These are phyloP conservation scores for Melampsora americana DNA, from an alignment of 1,284 basidiomycete species.

Conservation along the genomic window DNA sequence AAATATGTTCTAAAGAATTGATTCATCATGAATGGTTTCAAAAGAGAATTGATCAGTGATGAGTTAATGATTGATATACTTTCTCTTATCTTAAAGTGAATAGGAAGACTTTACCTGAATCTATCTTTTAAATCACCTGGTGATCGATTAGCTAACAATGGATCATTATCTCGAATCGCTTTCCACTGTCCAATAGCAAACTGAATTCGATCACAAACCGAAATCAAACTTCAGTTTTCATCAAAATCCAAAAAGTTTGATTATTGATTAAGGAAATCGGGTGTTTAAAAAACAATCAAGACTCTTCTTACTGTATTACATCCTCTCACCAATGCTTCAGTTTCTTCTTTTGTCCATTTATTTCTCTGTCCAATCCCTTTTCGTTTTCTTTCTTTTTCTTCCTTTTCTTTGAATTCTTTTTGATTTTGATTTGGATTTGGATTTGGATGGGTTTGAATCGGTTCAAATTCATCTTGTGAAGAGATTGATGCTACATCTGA, in stretches of 20 bases:
- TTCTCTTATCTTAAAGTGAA: too few species aligned
- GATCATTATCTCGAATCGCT: slow-evolving; percentile 65
- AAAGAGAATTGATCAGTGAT: too few species aligned
- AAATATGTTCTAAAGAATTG: slow-evolving; percentile 90
- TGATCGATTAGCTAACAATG: slow-evolving; percentile 59
- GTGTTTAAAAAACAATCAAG: too few species aligned
- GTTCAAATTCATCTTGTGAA: slow-evolving; percentile 32
- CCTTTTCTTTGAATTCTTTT: slow-evolving; percentile 8
- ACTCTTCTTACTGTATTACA: slow-evolving; percentile 73
- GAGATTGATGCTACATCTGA: slow-evolving; percentile 43
- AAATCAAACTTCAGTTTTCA: too few species aligned
- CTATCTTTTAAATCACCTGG: slow-evolving; percentile 86
- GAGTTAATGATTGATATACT: too few species aligned
- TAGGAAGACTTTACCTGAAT: slow-evolving; percentile 57
- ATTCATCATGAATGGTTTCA: too few species aligned
- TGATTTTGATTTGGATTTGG: slow-evolving; percentile 10
- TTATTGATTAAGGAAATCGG: too few species aligned
- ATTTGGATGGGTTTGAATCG: too few species aligned
- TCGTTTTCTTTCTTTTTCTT: slow-evolving; percentile 51
- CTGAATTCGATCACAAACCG: slow-evolving; percentile 57
- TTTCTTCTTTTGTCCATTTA: slow-evolving; percentile 76
- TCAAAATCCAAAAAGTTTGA: too few species aligned
- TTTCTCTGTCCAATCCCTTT: slow-evolving; percentile 57
- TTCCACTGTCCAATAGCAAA: slow-evolving; percentile 90
- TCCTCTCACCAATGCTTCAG: slow-evolving; percentile 74